A percentile compares a stretch with the other conserved stretches of the same genome.
Conservation (phyloP, 306 rosid genomes). For the Cucumis sativus region Cucumber_9930_V3 NC_026660.2:29363501-29364000, state of each 20-base stretch:
- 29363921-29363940: constrained; percentile 46
- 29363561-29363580: constrained; percentile 6
- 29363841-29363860: constrained; percentile 1
- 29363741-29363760: neutral
- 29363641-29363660: constrained; percentile 9
- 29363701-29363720: neutral
- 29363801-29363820: neutral
- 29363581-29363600: constrained; percentile 7
- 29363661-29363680: neutral
- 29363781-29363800: neutral
- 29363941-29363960: constrained; percentile 89
- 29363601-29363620: constrained; percentile 5
- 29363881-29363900: constrained; percentile 17
- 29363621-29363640: constrained; percentile 1
- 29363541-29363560: constrained; percentile 12
- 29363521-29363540: constrained; percentile 8
- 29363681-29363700: neutral
- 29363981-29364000: constrained; percentile 58
- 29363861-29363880: constrained; percentile 18
- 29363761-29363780: neutral
- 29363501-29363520: constrained; percentile 1
- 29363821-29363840: constrained; percentile 10
- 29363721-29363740: neutral
- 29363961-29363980: constrained; percentile 90
- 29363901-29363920: constrained; percentile 45